Evolutionary conservation across 2,329 filamentous ascomycete species (phyloP).

Genomic region (Colletotrichum somersetense): DNA sequence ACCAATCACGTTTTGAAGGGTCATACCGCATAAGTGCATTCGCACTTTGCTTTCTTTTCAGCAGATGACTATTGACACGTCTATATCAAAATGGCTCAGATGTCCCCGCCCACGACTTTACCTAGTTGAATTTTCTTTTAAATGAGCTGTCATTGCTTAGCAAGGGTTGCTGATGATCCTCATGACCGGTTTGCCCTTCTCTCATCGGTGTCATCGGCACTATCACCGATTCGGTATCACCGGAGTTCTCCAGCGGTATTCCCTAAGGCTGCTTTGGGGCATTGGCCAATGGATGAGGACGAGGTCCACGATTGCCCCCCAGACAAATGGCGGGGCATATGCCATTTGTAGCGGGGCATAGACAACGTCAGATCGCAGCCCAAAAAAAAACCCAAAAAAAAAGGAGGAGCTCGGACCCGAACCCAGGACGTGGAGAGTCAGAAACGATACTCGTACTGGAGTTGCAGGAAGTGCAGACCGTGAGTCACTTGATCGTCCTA

Average conservation of each 20-base stretch:
- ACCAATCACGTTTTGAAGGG: conserved; percentile 36
- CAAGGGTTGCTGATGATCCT: conserved; percentile 31
- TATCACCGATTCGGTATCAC: conserved; percentile 8
- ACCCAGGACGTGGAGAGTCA: conserved; percentile 4
- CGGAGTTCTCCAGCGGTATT: conserved; percentile 30
- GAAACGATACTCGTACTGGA: conserved; percentile 15
- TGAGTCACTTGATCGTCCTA: conserved; percentile 13
- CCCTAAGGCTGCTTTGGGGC: conserved; percentile 24
- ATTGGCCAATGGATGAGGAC: conserved; percentile 35
- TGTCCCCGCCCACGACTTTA: conserved; percentile 3
- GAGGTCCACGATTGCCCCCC: conserved; percentile 17
- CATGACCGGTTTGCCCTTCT: conserved; percentile 16
- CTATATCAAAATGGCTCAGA: neutral
- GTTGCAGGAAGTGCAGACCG: neutral
- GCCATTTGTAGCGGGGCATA: conserved; percentile 33
- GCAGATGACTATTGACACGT: neutral
- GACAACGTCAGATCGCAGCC: conserved; percentile 39
- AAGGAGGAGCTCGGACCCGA: conserved; percentile 33
- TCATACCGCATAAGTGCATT: conserved; percentile 7
- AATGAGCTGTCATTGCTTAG: conserved; percentile 26
- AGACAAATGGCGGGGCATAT: conserved; percentile 36
- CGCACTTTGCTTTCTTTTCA: neutral
- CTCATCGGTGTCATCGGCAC: conserved; percentile 31
- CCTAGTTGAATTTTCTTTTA: neutral
- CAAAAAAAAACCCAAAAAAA: neutral